Conservation (phyloP, 2,329 filamentous ascomycete genomes). For the Berkeleyomyces rouxiae region DNA sequence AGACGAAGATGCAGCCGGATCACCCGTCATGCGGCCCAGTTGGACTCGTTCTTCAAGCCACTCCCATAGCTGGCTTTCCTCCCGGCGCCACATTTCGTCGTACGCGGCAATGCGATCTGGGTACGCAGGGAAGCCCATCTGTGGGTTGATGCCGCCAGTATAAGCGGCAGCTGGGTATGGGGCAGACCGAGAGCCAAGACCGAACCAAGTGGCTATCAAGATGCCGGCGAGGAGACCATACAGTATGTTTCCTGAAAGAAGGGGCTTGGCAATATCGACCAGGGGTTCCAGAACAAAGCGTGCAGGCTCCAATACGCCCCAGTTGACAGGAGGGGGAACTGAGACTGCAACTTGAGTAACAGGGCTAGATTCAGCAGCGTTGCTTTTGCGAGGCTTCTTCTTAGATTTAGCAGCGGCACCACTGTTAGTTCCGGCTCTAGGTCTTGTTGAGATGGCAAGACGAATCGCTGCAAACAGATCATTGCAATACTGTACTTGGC, state of each 20-base stretch:
- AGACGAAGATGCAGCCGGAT: conserved; percentile 21
- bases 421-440: conserved; percentile 30
- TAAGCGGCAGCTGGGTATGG: conserved; percentile 19
- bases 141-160: conserved; percentile 17
- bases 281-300: conserved; percentile 53
- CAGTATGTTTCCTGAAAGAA: conserved; percentile 62
- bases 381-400: conserved; percentile 43
- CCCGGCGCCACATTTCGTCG: conserved; percentile 78
- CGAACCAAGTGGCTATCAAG: conserved; percentile 58
- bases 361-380: conserved; percentile 25
- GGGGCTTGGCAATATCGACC: conserved; percentile 48
- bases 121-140: conserved; percentile 26
- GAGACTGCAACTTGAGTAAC: conserved; percentile 24
- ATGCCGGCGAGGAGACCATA: conserved; percentile 59
- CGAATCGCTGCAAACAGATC: conserved; percentile 62
- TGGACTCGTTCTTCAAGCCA: conserved; percentile 83
- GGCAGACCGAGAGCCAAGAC: conserved; percentile 34
- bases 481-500: conserved; percentile 68
- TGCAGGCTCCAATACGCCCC: conserved; percentile 71
- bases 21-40: conserved; percentile 39
- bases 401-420: conserved; percentile 38
- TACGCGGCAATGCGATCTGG: conserved; percentile 66
- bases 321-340: conserved; percentile 33
- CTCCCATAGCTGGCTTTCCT: conserved; percentile 81
- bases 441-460: conserved; percentile 50